Percentiles rank a stretch among this genome's conserved stretches.
Evolutionary conservation across 73 alveolate species (phyloP).

Genomic region (Paraurostyla sp.): DNA sequence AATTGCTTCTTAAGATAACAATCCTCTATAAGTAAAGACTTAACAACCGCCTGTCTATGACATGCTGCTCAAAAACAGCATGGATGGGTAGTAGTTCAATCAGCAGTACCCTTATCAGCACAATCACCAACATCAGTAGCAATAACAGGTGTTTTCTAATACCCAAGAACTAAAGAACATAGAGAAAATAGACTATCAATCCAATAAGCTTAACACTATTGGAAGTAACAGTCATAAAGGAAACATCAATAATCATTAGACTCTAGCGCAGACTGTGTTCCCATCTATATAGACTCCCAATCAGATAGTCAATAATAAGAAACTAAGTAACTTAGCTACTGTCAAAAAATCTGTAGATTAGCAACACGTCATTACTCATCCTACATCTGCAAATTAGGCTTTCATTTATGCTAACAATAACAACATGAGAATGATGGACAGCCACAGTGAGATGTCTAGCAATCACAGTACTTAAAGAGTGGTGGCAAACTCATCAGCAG

Average conservation of each 20-base stretch:
- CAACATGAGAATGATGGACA: not conserved
- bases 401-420: too few relatives aligned
- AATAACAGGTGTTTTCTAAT: not conserved
- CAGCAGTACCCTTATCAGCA: not conserved
- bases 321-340: not conserved
- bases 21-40: constrained; percentile 2
- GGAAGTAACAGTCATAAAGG: not conserved
- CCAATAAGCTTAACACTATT: not conserved
- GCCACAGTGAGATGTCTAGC: not conserved
- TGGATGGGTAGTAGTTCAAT: not conserved
- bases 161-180: not conserved
- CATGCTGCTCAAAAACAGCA: not conserved
- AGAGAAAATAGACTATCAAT: constrained; percentile 6
- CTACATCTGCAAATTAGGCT: too few relatives aligned
- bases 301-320: not conserved
- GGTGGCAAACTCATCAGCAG: too few relatives aligned
- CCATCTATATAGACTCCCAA: constrained; percentile 23
- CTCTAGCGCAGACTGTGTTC: not conserved
- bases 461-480: constrained; percentile 39
- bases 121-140: not conserved
- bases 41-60: not conserved
- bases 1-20: too few relatives aligned
- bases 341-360: not conserved
- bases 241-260: not conserved
- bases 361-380: too few relatives aligned